These are phyloP conservation scores for Amanita thiersii DNA, from an alignment of 768 basidiomycete species.

Conservation along the genomic window DNA sequence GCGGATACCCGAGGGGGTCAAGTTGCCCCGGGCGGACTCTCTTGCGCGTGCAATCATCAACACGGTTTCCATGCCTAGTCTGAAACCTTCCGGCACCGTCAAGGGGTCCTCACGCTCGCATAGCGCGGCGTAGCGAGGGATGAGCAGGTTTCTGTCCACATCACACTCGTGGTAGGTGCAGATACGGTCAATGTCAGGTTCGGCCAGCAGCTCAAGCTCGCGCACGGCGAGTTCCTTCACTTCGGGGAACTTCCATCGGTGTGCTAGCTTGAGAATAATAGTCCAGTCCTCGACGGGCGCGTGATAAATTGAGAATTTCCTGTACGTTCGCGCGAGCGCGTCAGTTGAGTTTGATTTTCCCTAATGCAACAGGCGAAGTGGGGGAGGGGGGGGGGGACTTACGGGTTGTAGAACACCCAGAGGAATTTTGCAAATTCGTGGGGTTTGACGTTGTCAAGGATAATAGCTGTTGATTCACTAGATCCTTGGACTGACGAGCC, in stretches of 20 bases:
- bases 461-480: slow-evolving; percentile 30
- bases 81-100: slow-evolving; percentile 41
- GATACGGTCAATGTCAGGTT: slow-evolving; percentile 20
- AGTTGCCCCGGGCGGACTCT: slow-evolving; percentile 33
- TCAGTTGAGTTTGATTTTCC: slow-evolving; percentile 26
- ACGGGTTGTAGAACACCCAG: slow-evolving; percentile 54
- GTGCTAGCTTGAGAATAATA: slow-evolving; percentile 45
- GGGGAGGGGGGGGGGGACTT: slow-evolving; percentile 16
- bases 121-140: slow-evolving; percentile 43
- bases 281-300: slow-evolving; percentile 36
- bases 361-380: slow-evolving; percentile 44
- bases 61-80: slow-evolving; percentile 49
- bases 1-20: slow-evolving; percentile 20
- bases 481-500: slow-evolving; percentile 25
- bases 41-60: slow-evolving; percentile 45
- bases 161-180: slow-evolving; percentile 44
- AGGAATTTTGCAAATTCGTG: slow-evolving; percentile 38
- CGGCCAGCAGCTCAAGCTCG: not conserved
- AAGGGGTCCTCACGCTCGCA: slow-evolving; percentile 45
- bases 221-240: not conserved
- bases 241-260: slow-evolving; percentile 33
- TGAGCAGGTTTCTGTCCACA: slow-evolving; percentile 39
- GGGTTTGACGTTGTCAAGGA: slow-evolving; percentile 25
- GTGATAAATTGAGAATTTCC: slow-evolving; percentile 27
- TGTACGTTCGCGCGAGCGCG: not conserved